These are phyloP conservation scores for Fusarium mexicanum DNA, from an alignment of 2,329 filamentous ascomycete species.

Conservation along the genomic window DNA sequence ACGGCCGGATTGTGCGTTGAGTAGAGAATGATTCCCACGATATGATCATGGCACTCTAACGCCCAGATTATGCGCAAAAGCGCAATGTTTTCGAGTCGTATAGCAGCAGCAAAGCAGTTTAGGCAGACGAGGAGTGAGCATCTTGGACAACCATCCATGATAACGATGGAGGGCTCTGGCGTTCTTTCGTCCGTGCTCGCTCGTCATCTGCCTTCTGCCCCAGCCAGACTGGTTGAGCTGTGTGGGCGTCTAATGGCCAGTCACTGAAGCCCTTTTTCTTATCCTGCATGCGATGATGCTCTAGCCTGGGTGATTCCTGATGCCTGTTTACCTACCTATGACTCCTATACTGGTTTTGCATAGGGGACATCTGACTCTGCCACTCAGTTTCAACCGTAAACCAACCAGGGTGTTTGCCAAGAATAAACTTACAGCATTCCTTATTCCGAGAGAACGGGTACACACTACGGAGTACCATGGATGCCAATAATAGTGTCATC, in stretches of 20 bases:
- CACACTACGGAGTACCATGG: neutral
- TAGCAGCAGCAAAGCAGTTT: neutral
- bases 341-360: slow-evolving; percentile 17
- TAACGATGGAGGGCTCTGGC: neutral
- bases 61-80: neutral
- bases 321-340: slow-evolving; percentile 28
- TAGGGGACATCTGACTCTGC: neutral
- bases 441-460: slow-evolving; percentile 9
- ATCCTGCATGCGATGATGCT: slow-evolving; percentile 16
- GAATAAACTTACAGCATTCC: slow-evolving; percentile 14
- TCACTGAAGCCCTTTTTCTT: neutral
- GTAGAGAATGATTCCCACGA: neutral
- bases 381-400: slow-evolving; percentile 6
- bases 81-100: neutral
- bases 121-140: slow-evolving; percentile 23
- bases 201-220: slow-evolving; percentile 8
- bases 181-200: slow-evolving; percentile 9
- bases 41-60: slow-evolving; percentile 4
- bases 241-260: slow-evolving; percentile 8
- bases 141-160: neutral
- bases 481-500: neutral
- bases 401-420: slow-evolving; percentile 2
- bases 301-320: slow-evolving; percentile 8
- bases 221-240: neutral
- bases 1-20: slow-evolving; percentile 10